A percentile compares a stretch with the other conserved stretches of the same genome.
These are phyloP conservation scores for Dissophora ornata DNA, from an alignment of 192 early-diverging fungal genomes.

Conservation along the genomic window DNA sequence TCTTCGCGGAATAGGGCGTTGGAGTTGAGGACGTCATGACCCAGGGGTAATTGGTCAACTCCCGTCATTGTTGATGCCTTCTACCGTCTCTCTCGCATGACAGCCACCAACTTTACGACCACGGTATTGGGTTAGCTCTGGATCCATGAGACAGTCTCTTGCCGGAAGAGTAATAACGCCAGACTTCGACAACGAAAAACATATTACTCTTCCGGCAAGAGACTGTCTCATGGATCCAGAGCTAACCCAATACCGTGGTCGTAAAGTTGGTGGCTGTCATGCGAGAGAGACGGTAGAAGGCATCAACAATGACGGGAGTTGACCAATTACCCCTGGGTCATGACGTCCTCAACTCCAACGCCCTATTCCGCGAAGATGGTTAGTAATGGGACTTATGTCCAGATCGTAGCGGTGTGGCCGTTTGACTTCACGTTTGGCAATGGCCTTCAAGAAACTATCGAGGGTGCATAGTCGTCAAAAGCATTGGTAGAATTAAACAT, in stretches of 20 bases:
- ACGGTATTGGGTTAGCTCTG: constrained; percentile 12
- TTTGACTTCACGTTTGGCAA: too few species aligned
- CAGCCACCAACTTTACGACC: constrained; percentile 16
- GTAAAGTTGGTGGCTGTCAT: constrained; percentile 12
- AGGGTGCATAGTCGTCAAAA: too few species aligned
- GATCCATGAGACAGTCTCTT: constrained; percentile 23
- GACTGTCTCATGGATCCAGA: too few species aligned
- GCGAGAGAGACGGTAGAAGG: constrained; percentile 7
- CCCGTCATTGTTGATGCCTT: constrained; percentile 21
- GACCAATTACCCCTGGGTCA: constrained; percentile 16
- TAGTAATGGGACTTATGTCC: constrained; percentile 1
- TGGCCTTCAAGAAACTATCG: too few species aligned
- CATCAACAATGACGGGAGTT: constrained; percentile 15
- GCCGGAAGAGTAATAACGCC: neutral
- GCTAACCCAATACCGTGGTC: constrained; percentile 10
- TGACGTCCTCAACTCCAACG: constrained; percentile 9
- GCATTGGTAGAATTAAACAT: constrained; percentile 12
- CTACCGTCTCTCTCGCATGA: neutral
- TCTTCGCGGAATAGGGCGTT: too few species aligned
- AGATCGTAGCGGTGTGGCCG: too few species aligned
- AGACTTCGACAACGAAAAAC: constrained; percentile 6
- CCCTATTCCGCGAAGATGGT: too few species aligned
- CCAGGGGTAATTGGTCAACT: constrained; percentile 16
- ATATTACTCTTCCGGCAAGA: constrained; percentile 17
- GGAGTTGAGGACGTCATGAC: constrained; percentile 7